Base-by-base conservation (phyloP, 2,329 filamentous ascomycete genomes). In the Tolypocladium tropicale region DNA sequence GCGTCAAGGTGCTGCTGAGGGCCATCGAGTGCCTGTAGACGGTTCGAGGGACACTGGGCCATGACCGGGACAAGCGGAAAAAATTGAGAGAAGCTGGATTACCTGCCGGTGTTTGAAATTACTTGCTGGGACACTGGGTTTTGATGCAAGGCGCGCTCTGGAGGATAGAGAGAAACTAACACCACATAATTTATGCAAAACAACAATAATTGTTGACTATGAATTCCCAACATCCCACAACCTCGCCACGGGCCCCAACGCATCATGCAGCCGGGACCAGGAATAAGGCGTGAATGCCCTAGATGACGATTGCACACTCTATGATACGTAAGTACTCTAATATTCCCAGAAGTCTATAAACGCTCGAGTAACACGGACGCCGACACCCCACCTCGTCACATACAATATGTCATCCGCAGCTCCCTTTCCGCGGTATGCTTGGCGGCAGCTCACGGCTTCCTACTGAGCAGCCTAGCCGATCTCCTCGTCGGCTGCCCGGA, bases 1-100 rank as follows among this genome's bases (percentile, higher is more conserved):
- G 80, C 1, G 61, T 88, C 30, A 76, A 83, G 56, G 83, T 86
- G 6, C 70, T 88, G 59, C 68, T 85, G 56, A 76, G 73, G 60
- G 82, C 82, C 25, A 84, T 87, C 61, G 82, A 81, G 63, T 74
- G 75, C 10, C 69, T 87, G 57, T 86, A 46, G 39, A 23, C 33
- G 30, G 39, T 12, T 10, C 7, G 37, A 11, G 52, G 23, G 23
- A 34, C n/a, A 23, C 34, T 39, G 34, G n/a, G 33, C 21, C 10
- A 52, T 25, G 36, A 16, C 3, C n/a, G 25, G 46, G 46, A 53
- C n/a, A 11, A 32, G 7, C 25, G 23, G 30, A 36, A 39, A 32
- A 18, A 16, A 12, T 32, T 43, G 53, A 28, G 46, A 32, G 18
- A 10, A 43, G 11, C 7, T n/a, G 37, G 30, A 18, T 54, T 18